Evolutionary conservation across 106 monocot species (phyloP), one percentile per base, ranked within the genome.

Genomic region (Allium fistulosum): DNA sequence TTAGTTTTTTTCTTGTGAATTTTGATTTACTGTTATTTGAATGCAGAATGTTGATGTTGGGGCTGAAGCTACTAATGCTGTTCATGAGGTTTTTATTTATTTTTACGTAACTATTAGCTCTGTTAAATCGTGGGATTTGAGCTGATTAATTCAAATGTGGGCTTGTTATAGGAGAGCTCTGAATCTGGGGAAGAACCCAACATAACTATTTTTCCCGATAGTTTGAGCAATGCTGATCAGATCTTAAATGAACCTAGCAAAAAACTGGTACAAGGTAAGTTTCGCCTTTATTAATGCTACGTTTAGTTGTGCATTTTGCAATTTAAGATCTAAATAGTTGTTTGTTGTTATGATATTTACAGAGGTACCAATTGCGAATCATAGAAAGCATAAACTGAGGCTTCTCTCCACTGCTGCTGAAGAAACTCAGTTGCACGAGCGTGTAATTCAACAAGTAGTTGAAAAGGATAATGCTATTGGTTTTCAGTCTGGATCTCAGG

Each of bases 131-230:
- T 37, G 37, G 1, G 37, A 2, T 37, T 37, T 37, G 37, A 37
- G 37, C 37, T 37, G 37, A 37, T 37, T 37, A 37, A 37, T 37
- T 37, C 37, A 37, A 22, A 37, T 37, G 37, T 37, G 4, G 37
- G 37, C 37, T 56, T 66, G 37, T 53, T 49, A 52, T 60, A 85
- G 85, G 82, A 82, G 64, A 62, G 55, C 46, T 46, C 57, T 11
- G 62, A 67, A 70, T 60, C 57, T 22, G 57, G 80, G n/a, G 77
- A 80, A 65, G 87, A 83, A 46, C 80, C 87, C 4, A 52, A 61
- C 10, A 67, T 77, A 7, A 53, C 71, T 13, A 69, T 73, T 17
- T 77, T 74, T 66, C n/a, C 66, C 6, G 83, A 80, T 48, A 57
- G 77, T 58, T 76, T 49, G 53, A 69, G 53, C 72, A 73, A 61